A percentile compares a stretch with the other conserved stretches of the same genome.
phyloP scores from a whole-genome alignment of 2,329 filamentous ascomycete genomes.

The Anthostomella pinea region DNA sequence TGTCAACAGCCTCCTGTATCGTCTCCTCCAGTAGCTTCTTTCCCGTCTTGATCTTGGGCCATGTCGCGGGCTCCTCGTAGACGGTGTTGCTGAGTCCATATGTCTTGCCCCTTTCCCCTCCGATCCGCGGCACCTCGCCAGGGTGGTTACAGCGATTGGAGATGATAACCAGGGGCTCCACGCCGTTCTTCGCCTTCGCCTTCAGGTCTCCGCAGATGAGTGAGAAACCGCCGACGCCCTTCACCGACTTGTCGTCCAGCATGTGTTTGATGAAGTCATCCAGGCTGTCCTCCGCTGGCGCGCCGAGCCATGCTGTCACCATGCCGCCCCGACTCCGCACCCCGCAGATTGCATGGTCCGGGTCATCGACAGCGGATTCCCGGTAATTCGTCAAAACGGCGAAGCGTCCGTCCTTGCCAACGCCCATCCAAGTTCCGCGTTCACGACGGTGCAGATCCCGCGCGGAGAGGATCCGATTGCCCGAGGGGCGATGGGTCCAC shows the following conservation, averaged over 20 bases:
- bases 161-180: slow-evolving; percentile 57
- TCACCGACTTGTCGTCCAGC: slow-evolving; percentile 51
- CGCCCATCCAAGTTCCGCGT: slow-evolving; percentile 64
- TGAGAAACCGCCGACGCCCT: slow-evolving; percentile 64
- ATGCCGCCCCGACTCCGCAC: slow-evolving; percentile 60
- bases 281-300: slow-evolving; percentile 45
- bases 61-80: slow-evolving; percentile 50
- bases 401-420: slow-evolving; percentile 57
- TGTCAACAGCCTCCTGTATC: slow-evolving; percentile 39
- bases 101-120: slow-evolving; percentile 46
- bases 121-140: slow-evolving; percentile 57
- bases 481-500: slow-evolving; percentile 51
- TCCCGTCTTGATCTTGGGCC: slow-evolving; percentile 61
- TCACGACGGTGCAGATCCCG: slow-evolving; percentile 61
- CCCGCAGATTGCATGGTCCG: slow-evolving; percentile 50
- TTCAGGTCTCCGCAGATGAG: slow-evolving; percentile 62
- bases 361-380: slow-evolving; percentile 50
- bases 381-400: slow-evolving; percentile 67
- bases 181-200: slow-evolving; percentile 21
- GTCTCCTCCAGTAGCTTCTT: slow-evolving; percentile 43
- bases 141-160: slow-evolving; percentile 57
- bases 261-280: slow-evolving; percentile 50
- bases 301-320: slow-evolving; percentile 60
- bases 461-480: slow-evolving; percentile 52
- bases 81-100: slow-evolving; percentile 63